A percentile compares a stretch with the other conserved stretches of the same genome.
Evolutionary conservation across 2,329 filamentous ascomycete species (phyloP).

Genomic region (Alternaria triticimaculans): DNA sequence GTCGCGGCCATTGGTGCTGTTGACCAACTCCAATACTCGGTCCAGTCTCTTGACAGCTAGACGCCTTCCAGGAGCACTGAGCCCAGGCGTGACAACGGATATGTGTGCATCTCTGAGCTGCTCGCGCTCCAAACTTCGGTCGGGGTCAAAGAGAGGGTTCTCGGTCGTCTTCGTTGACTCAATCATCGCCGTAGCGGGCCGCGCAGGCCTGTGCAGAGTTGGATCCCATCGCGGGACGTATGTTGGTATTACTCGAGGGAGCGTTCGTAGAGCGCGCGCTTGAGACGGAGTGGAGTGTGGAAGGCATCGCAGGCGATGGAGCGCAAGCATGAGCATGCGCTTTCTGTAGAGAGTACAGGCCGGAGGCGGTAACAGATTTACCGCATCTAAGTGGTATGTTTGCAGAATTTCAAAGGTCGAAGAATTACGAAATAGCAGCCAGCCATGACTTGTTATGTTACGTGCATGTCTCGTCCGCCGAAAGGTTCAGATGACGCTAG

Average conservation of each 20-base stretch:
- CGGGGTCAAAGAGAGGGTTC: neutral
- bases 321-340: conserved; percentile 34
- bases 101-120: conserved; percentile 12
- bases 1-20: neutral
- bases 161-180: neutral
- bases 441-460: neutral
- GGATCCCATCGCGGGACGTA: conserved; percentile 39
- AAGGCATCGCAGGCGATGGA: conserved; percentile 29
- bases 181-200: neutral
- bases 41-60: conserved; percentile 19
- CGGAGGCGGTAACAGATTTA: neutral
- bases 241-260: conserved; percentile 28
- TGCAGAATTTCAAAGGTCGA: neutral
- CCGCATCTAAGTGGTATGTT: neutral
- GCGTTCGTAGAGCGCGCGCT: conserved; percentile 32
- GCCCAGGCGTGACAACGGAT: neutral
- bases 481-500: conserved; percentile 1
- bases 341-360: neutral
- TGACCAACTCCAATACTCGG: conserved; percentile 18
- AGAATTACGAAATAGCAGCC: neutral
- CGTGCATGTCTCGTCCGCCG: neutral
- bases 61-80: neutral
- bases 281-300: conserved; percentile 25
- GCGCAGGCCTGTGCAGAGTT: conserved; percentile 17
- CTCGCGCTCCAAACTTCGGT: conserved; percentile 12